Evolutionary conservation across 306 rosid species (phyloP).

Genomic region (Corylus heterophylla): DNA sequence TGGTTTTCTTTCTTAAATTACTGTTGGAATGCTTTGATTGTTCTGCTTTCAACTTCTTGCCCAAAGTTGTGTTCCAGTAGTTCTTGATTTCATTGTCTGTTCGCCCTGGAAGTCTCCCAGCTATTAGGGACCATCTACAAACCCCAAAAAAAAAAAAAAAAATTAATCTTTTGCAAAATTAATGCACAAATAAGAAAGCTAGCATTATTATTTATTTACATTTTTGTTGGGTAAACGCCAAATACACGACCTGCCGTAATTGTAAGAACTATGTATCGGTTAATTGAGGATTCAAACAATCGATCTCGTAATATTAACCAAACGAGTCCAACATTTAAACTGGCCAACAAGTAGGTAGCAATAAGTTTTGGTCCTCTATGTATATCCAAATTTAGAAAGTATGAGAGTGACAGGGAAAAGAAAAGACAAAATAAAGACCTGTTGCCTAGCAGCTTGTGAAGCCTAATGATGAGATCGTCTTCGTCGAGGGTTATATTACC

Average conservation of each 20-base stretch:
- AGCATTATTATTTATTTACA: too few relatives aligned
- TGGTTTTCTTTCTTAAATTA: background rate
- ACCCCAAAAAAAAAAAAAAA: background rate
- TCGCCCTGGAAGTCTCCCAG: conserved; percentile 27
- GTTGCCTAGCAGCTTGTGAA: conserved; percentile 29
- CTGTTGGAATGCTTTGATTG: background rate
- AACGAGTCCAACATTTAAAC: too few relatives aligned
- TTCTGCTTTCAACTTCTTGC: conserved; percentile 4
- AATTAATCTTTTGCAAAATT: background rate
- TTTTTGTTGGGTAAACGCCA: too few relatives aligned
- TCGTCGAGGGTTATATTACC: conserved; percentile 24
- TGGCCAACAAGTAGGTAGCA: background rate
- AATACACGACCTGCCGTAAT: too few relatives aligned
- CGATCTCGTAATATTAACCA: too few relatives aligned
- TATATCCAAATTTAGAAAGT: background rate
- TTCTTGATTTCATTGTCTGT: conserved; percentile 22
- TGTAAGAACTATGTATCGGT: too few relatives aligned
- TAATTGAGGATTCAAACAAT: too few relatives aligned
- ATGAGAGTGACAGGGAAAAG: background rate
- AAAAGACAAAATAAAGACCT: background rate
- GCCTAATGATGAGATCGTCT: conserved; percentile 27
- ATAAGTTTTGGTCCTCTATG: background rate
- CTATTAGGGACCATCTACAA: conserved; percentile 28
- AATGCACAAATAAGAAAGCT: too few relatives aligned
- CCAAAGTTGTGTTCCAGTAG: conserved; percentile 22